Conservation (phyloP, 106 monocot species). For the Dendrobium chrysotoxum region DNA sequence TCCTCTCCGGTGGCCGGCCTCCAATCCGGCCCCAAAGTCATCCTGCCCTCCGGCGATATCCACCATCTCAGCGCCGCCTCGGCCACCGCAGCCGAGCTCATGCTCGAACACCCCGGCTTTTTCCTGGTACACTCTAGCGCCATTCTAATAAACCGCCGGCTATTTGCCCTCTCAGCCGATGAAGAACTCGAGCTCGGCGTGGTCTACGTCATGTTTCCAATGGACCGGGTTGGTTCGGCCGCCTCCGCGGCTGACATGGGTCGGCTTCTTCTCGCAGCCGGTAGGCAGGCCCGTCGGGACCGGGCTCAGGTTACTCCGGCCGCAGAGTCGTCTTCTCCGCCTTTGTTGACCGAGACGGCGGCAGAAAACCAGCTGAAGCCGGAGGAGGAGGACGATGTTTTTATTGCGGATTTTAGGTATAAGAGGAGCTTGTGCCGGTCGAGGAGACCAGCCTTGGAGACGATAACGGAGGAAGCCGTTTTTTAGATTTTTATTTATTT, state of each 20-base stretch:
- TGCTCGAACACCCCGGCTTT: constrained; percentile 18
- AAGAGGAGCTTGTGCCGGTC: constrained; percentile 15
- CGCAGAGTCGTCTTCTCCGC: background rate
- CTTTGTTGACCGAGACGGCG: background rate
- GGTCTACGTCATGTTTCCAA: constrained; percentile 16
- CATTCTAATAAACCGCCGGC: constrained; percentile 6
- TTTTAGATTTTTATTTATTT: background rate
- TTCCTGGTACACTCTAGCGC: constrained; percentile 17
- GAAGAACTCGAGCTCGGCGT: constrained; percentile 12
- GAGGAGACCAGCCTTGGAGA: constrained; percentile 12
- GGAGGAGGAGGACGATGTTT: background rate
- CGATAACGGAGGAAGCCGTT: constrained; percentile 13
- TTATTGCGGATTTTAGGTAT: constrained; percentile 4
- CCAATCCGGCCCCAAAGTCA: background rate
- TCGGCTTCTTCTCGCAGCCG: constrained; percentile 4
- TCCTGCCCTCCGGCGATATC: constrained; percentile 13
- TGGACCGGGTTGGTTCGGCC: constrained; percentile 4
- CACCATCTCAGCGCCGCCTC: background rate
- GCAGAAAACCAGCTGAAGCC: too few relatives aligned
- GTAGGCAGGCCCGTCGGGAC: background rate
- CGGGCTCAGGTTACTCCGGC: background rate
- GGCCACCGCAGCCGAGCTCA: constrained; percentile 15
- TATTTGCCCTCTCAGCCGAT: constrained; percentile 17
- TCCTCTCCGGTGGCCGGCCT: background rate
- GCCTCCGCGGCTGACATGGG: constrained; percentile 9